Evolutionary conservation across 208 protist genomes (phyloP), one percentile per base, ranked within the genome.

Genomic region (Crithidia expoeki): DNA sequence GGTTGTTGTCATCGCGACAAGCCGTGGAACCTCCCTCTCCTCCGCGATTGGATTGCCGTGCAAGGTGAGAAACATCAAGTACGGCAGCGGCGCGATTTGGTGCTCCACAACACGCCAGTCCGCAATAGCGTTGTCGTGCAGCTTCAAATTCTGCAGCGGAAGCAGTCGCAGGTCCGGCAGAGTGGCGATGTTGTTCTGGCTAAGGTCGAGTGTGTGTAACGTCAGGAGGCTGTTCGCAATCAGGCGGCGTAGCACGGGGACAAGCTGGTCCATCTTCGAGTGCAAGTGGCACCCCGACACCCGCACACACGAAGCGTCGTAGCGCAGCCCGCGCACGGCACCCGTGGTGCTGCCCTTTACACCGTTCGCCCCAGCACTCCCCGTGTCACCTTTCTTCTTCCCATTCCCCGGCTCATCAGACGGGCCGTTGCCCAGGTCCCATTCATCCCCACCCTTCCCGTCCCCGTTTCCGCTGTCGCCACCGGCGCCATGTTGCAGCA

Each of bases 41-140:
- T 93, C 81, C 11, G 86, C 79, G 50, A 96, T 84, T 9, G 91
- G 91, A 75, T 94, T 96, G 12, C 91, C 91, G 76, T 96, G 83
- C 58, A 96, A 70, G 17, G 91, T 92, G 33, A 96, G 49, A 0
- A 76, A 53, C 9, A 76, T 25, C 14, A 94, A 69, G 46, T 83
- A 83, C 7, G 86, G 88, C 30, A 96, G 79, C 14, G 81, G 63
- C 46, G 83, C 86, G n/a, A 96, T 79, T 0, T 76, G 51, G 40
- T 56, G 57, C 70, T 93, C 87, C 19, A 96, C 78, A 57, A 93
- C 77, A 6, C 55, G 59, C 84, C 87, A 96, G 62, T 91, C 88
- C 17, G 59, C 51, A 44, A 96, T 91, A 33, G 70, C 63, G 74
- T 96, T 96, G 52, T 81, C 78, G 77, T 96, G 91, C 14, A 94